A percentile compares a stretch with the other conserved stretches of the same genome.
phyloP scores from a whole-genome alignment of 2,329 filamentous ascomycete species.

The Ophioceras dolichostomum region DNA sequence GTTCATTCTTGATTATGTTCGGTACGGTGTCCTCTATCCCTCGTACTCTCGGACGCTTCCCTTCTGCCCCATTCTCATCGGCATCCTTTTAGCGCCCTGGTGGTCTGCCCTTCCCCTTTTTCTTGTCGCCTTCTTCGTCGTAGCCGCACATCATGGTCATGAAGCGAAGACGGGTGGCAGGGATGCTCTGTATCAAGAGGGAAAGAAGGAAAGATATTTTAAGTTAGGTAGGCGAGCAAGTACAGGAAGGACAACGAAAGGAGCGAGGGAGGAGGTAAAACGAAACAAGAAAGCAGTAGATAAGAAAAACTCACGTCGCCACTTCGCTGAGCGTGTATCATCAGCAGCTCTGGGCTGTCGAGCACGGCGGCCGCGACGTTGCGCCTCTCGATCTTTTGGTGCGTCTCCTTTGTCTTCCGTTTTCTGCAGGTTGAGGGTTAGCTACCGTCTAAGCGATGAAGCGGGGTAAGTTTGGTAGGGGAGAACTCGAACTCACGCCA shows the following conservation, averaged over 20 bases:
- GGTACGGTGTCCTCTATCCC: no score
- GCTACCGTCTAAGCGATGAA: no score
- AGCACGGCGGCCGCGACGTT: constrained; percentile 40
- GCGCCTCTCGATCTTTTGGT: constrained; percentile 27
- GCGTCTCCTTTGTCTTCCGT: no score
- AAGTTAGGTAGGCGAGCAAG: neutral
- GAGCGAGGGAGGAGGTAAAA: neutral
- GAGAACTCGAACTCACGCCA: neutral
- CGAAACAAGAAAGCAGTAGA: neutral
- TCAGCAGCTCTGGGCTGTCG: constrained; percentile 43
- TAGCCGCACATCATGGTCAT: constrained; percentile 43
- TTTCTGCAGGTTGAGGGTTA: no score
- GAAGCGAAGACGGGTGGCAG: constrained; percentile 43
- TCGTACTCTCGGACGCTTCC: no score
- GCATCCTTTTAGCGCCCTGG: no score
- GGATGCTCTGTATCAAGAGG: constrained; percentile 32
- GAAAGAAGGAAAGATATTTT: neutral
- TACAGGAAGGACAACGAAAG: neutral
- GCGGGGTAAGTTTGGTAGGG: no score
- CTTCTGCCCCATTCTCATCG: no score
- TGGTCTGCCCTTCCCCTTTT: no score
- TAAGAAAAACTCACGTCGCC: constrained; percentile 33
- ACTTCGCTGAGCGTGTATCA: constrained; percentile 43
- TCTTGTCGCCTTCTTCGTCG: constrained; percentile 18
- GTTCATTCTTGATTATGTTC: no score